Evolutionary conservation across 2,329 filamentous ascomycete species (phyloP).

Genomic region (Fusarium buxicola): DNA sequence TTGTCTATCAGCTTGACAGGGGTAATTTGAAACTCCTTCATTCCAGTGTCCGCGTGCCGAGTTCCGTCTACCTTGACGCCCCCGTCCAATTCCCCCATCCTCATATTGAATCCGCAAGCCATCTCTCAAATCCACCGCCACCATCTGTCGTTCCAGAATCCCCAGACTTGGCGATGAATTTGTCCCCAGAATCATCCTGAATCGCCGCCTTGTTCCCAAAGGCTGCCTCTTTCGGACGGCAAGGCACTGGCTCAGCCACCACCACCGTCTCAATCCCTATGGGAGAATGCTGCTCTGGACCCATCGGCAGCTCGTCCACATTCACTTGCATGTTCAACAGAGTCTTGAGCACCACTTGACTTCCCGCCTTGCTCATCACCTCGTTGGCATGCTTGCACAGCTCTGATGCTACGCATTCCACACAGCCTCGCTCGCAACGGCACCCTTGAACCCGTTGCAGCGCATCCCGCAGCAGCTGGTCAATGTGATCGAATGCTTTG

Average conservation of each 20-base stretch:
- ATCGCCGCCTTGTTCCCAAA: slow-evolving; percentile 11
- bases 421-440: slow-evolving; percentile 81
- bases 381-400: slow-evolving; percentile 86
- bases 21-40: slow-evolving; percentile 9
- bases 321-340: slow-evolving; percentile 83
- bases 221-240: slow-evolving; percentile 37
- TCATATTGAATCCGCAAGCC: slow-evolving; percentile 40
- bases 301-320: slow-evolving; percentile 86
- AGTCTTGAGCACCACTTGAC: slow-evolving; percentile 81
- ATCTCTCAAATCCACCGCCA: slow-evolving; percentile 46
- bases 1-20: slow-evolving; percentile 33
- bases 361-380: slow-evolving; percentile 93
- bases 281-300: slow-evolving; percentile 76
- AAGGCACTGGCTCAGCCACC: slow-evolving; percentile 74
- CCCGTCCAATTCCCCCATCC: not conserved
- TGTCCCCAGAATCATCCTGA: slow-evolving; percentile 28
- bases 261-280: slow-evolving; percentile 86
- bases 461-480: slow-evolving; percentile 80
- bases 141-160: slow-evolving; percentile 25
- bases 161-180: slow-evolving; percentile 17
- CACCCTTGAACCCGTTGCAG: slow-evolving; percentile 81
- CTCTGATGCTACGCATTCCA: slow-evolving; percentile 90
- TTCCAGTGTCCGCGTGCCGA: slow-evolving; percentile 27
- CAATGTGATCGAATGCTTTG: slow-evolving; percentile 94
- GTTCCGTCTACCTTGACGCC: slow-evolving; percentile 29